Conservation (phyloP, 768 basidiomycete species). For the Favolaschia claudopus region DNA sequence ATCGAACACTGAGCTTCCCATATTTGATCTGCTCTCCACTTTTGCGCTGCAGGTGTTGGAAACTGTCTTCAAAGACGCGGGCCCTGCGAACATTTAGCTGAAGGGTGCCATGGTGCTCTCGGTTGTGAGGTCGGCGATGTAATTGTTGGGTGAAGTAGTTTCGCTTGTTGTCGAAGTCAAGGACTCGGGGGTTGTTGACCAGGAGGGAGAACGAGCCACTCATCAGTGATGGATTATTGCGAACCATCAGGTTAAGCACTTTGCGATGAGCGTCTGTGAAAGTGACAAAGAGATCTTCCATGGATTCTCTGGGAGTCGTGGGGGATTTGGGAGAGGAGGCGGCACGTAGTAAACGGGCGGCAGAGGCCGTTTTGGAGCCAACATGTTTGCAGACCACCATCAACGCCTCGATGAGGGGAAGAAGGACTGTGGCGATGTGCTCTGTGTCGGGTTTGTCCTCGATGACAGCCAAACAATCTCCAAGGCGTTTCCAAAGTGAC, state of each 20-base stretch:
- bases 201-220: conserved; percentile 97
- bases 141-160: conserved; percentile 95
- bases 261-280: conserved; percentile 96
- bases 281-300: conserved; percentile 90
- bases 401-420: conserved; percentile 94
- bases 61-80: conserved; percentile 97
- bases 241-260: conserved; percentile 95
- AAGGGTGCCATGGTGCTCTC: conserved; percentile 84
- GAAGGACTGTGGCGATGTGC: conserved; percentile 89
- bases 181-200: conserved; percentile 93
- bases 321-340: conserved; percentile 76
- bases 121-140: conserved; percentile 78
- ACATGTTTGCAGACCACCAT: conserved; percentile 99
- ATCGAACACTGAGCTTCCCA: conserved; percentile 95
- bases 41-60: conserved; percentile 88
- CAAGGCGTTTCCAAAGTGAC: conserved; percentile 86
- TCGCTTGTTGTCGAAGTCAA: conserved; percentile 99
- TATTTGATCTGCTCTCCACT: conserved; percentile 97
- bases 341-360: conserved; percentile 63
- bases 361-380: conserved; percentile 63
- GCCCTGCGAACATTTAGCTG: conserved; percentile 90
- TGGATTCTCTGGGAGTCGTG: conserved; percentile 72
- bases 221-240: conserved; percentile 97
- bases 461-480: conserved; percentile 87
- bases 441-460: conserved; percentile 82